These are phyloP conservation scores for Cyathus striatus DNA, from an alignment of 768 basidiomycete genomes.

Conservation along the genomic window DNA sequence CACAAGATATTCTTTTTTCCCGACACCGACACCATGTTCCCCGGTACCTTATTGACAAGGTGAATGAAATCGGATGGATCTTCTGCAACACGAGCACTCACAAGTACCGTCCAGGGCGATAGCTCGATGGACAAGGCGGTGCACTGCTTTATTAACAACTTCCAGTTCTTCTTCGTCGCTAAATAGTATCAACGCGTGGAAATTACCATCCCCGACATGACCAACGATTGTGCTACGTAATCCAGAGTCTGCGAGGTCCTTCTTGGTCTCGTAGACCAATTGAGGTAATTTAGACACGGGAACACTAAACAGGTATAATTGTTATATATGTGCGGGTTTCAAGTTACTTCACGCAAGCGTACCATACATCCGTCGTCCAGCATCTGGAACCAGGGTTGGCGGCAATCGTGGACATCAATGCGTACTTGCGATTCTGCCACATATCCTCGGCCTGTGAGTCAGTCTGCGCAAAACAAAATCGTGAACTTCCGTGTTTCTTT, in stretches of 20 bases:
- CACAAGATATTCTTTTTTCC: slow-evolving; percentile 77
- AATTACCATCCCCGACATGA: slow-evolving; percentile 74
- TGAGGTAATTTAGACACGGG: slow-evolving; percentile 67
- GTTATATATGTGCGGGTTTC: too few species aligned
- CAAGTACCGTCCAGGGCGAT: slow-evolving; percentile 74
- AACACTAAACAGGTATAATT: slow-evolving; percentile 42
- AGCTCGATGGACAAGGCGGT: slow-evolving; percentile 68
- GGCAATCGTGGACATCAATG: slow-evolving; percentile 66
- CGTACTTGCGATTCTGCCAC: slow-evolving; percentile 86
- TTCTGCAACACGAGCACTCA: too few species aligned
- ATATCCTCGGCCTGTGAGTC: slow-evolving; percentile 72
- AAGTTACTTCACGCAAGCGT: slow-evolving; percentile 10
- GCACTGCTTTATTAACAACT: slow-evolving; percentile 52
- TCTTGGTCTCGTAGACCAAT: slow-evolving; percentile 72
- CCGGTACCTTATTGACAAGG: slow-evolving; percentile 55
- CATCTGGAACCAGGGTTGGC: slow-evolving; percentile 57
- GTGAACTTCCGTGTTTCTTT: slow-evolving; percentile 58
- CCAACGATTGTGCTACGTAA: slow-evolving; percentile 70
- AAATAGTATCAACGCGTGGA: slow-evolving; percentile 54
- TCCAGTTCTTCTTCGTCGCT: slow-evolving; percentile 53
- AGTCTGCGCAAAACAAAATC: slow-evolving; percentile 69
- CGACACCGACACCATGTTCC: slow-evolving; percentile 85
- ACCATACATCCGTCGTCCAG: slow-evolving; percentile 94
- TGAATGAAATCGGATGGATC: slow-evolving; percentile 1
- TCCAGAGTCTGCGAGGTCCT: slow-evolving; percentile 59